A percentile compares a stretch with the other conserved stretches of the same genome.
Evolutionary conservation across 768 basidiomycete species (phyloP).

Genomic region (Nidularia pulvinata): DNA sequence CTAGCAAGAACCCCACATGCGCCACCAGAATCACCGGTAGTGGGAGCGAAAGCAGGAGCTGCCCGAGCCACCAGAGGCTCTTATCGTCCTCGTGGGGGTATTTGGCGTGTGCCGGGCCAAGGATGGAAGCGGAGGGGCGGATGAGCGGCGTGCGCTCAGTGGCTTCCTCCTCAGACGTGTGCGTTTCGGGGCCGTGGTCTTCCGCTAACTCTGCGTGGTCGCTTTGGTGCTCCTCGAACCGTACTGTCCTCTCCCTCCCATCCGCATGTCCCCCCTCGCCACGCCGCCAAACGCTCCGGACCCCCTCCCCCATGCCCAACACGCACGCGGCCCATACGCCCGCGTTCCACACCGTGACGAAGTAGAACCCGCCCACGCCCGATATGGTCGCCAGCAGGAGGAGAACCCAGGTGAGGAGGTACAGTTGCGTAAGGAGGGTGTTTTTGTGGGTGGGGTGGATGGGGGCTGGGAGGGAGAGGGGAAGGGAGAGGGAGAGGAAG

Average conservation of each 20-base stretch:
- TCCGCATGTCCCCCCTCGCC: too few species aligned
- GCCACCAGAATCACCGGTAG: constrained; percentile 50
- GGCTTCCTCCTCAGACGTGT: constrained; percentile 20
- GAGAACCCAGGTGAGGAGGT: constrained; percentile 55
- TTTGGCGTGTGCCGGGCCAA: neutral
- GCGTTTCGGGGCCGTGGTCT: constrained; percentile 20
- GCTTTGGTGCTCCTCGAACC: too few species aligned
- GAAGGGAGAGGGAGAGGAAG: constrained; percentile 39
- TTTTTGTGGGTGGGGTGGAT: constrained; percentile 37
- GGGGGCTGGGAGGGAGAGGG: constrained; percentile 28
- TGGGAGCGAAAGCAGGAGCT: constrained; percentile 54
- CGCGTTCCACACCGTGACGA: constrained; percentile 52
- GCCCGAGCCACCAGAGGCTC: constrained; percentile 53
- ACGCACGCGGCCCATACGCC: constrained; percentile 12
- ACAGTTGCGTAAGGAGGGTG: constrained; percentile 49
- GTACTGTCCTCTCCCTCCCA: too few species aligned
- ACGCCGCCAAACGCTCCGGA: too few species aligned
- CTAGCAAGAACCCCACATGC: constrained; percentile 45
- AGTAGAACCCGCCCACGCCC: constrained; percentile 55
- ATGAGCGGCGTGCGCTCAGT: constrained; percentile 63
- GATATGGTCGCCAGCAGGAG: constrained; percentile 48
- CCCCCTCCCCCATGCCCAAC: constrained; percentile 13
- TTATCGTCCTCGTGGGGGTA: constrained; percentile 15
- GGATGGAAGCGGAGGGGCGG: constrained; percentile 4
- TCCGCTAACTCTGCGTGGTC: constrained; percentile 9